Percentiles rank a stretch among this genome's conserved stretches.
Evolutionary conservation across 1,139 yeast species (phyloP).

Genomic region (Diutina scorzettiae): DNA sequence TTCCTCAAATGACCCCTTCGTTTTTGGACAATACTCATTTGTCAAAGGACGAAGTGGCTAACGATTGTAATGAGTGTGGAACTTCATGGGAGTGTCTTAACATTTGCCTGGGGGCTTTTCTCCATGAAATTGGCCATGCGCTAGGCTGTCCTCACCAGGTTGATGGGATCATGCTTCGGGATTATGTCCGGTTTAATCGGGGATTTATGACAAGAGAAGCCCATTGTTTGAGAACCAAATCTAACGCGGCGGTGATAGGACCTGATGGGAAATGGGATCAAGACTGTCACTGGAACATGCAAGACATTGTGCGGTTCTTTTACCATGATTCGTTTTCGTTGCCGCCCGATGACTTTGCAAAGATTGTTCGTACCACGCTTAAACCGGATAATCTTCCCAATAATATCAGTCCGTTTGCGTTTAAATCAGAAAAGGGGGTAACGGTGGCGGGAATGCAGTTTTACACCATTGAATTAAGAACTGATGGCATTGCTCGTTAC

Average conservation of each 20-base stretch:
- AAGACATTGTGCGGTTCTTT: conserved; percentile 67
- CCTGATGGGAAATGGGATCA: conserved; percentile 44
- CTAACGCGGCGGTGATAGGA: conserved; percentile 30
- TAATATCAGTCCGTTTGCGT: conserved; percentile 27
- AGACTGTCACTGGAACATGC: conserved; percentile 71
- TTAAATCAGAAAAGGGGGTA: conserved; percentile 31
- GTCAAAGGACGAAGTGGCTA: conserved; percentile 64
- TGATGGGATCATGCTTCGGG: conserved; percentile 82
- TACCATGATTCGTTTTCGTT: conserved; percentile 70
- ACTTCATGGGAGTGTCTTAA: conserved; percentile 85
- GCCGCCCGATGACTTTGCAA: conserved; percentile 46
- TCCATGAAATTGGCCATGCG: conserved; percentile 91
- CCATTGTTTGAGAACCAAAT: conserved; percentile 33
- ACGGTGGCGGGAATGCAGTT: conserved; percentile 34
- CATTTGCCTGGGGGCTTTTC: conserved; percentile 82
- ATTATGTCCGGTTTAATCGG: conserved; percentile 69
- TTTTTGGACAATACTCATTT: conserved; percentile 63
- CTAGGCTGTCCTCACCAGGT: conserved; percentile 91
- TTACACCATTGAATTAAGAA: conserved; percentile 54
- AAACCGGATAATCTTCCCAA: conserved; percentile 13
- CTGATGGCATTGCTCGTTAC: conserved; percentile 53
- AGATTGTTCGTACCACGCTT: conserved; percentile 17
- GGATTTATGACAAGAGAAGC: conserved; percentile 68
- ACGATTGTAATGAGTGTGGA: conserved; percentile 76
- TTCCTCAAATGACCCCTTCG: conserved; percentile 57